A percentile compares a stretch with the other conserved stretches of the same genome.
Conservation (phyloP, 140 eudicot genomes). For the Ambrosia hybrid region DNA sequence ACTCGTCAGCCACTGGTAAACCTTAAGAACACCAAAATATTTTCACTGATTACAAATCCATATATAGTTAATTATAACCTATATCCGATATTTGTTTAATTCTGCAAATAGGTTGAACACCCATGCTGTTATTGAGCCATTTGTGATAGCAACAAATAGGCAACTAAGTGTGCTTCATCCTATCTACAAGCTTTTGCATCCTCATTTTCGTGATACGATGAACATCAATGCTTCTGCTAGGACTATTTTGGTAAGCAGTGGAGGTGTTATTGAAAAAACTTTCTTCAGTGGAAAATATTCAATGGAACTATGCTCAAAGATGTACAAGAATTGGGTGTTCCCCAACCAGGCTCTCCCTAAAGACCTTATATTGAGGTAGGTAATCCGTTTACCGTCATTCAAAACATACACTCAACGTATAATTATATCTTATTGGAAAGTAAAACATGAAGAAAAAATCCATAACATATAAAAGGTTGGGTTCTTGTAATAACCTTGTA, state of each 20-base stretch:
- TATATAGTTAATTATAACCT: not conserved
- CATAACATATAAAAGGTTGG: not conserved
- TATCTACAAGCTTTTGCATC: constrained; percentile 60
- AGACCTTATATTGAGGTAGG: constrained; percentile 63
- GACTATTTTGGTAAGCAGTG: constrained; percentile 56
- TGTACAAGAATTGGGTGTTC: constrained; percentile 65
- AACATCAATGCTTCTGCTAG: constrained; percentile 61
- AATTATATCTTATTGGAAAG: too few relatives aligned
- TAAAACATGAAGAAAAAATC: not conserved
- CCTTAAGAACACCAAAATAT: not conserved
- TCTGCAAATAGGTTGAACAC: constrained; percentile 50
- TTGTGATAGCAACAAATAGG: constrained; percentile 67
- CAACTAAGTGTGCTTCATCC: constrained; percentile 79
- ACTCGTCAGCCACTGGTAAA: constrained; percentile 20
- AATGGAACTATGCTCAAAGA: constrained; percentile 46
- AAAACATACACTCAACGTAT: not conserved
- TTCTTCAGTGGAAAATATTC: constrained; percentile 53
- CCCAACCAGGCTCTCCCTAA: constrained; percentile 71
- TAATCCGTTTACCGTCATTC: not conserved
- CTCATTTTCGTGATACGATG: constrained; percentile 71
- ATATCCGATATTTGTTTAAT: not conserved
- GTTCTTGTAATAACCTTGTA: too few relatives aligned
- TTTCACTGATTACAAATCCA: constrained; percentile 22
- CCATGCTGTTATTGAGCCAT: constrained; percentile 71
- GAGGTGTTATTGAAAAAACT: constrained; percentile 64